Evolutionary conservation across 345 rosid species (phyloP).

Genomic region (Mallotus nudiflorus): DNA sequence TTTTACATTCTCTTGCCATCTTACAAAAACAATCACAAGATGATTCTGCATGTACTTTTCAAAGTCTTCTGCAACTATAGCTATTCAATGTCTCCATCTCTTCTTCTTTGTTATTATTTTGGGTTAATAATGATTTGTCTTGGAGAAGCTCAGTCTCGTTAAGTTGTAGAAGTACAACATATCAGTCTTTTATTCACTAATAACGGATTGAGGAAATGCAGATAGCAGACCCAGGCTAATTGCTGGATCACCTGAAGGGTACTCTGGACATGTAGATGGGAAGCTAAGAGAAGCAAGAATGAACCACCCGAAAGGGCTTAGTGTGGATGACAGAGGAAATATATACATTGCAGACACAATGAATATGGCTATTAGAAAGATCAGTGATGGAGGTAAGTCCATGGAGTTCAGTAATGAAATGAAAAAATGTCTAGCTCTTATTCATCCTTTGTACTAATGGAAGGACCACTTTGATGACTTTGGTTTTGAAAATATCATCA

Average conservation of each 20-base stretch:
- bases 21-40: neutral
- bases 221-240: slow-evolving; percentile 33
- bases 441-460: too few species aligned
- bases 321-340: slow-evolving; percentile 30
- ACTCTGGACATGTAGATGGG: slow-evolving; percentile 37
- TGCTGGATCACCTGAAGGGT: slow-evolving; percentile 32
- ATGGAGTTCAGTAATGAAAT: neutral
- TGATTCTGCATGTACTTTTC: neutral
- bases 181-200: slow-evolving; percentile 2
- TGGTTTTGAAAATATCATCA: neutral
- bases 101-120: slow-evolving; percentile 6
- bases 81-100: neutral
- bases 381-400: slow-evolving; percentile 24
- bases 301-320: slow-evolving; percentile 35
- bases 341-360: slow-evolving; percentile 35
- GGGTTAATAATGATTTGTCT: neutral
- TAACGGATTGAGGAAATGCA: slow-evolving; percentile 20
- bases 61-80: neutral
- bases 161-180: neutral
- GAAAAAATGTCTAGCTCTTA: neutral
- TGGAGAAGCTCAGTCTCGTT: neutral
- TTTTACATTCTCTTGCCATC: neutral
- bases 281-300: slow-evolving; percentile 34
- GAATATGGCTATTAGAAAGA: slow-evolving; percentile 38
- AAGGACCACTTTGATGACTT: neutral